Evolutionary conservation across 106 monocot genomes (phyloP).

Genomic region (Allium sativum): DNA sequence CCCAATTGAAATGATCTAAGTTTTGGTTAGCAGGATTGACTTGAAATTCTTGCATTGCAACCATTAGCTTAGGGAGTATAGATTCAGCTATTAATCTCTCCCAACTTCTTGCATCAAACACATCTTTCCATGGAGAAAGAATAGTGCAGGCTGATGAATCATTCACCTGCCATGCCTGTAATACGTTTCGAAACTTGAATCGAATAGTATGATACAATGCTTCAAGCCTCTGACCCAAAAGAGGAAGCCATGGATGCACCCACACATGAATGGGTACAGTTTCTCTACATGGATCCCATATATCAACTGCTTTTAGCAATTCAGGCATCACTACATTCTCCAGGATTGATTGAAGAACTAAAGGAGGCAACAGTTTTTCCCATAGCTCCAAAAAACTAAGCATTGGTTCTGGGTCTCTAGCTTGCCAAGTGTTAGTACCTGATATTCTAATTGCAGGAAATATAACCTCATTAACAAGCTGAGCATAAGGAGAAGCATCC

Average conservation of each 20-base stretch:
- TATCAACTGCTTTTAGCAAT: conserved; percentile 51
- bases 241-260: conserved; percentile 84
- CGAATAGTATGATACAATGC: conserved; percentile 60
- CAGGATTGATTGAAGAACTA: conserved; percentile 66
- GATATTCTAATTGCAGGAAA: conserved; percentile 79
- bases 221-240: conserved; percentile 69
- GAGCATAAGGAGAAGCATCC: conserved; percentile 46
- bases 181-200: conserved; percentile 62
- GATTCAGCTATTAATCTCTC: conserved; percentile 51
- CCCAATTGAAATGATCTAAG: conserved; percentile 77
- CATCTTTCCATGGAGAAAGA: conserved; percentile 90
- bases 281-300: conserved; percentile 76
- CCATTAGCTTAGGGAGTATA: conserved; percentile 69
- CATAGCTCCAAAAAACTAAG: conserved; percentile 70
- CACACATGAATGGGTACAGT: conserved; percentile 79
- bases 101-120: conserved; percentile 82
- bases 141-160: conserved; percentile 70
- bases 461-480: conserved; percentile 62
- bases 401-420: conserved; percentile 91
- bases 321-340: conserved; percentile 88
- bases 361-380: conserved; percentile 67
- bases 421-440: conserved; percentile 82
- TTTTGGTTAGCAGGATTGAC: conserved; percentile 74
- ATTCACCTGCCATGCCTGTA: conserved; percentile 70
- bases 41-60: conserved; percentile 68